These are phyloP conservation scores for Codiaeum variegatum DNA, from an alignment of 441 rosid genomes.

Conservation along the genomic window DNA sequence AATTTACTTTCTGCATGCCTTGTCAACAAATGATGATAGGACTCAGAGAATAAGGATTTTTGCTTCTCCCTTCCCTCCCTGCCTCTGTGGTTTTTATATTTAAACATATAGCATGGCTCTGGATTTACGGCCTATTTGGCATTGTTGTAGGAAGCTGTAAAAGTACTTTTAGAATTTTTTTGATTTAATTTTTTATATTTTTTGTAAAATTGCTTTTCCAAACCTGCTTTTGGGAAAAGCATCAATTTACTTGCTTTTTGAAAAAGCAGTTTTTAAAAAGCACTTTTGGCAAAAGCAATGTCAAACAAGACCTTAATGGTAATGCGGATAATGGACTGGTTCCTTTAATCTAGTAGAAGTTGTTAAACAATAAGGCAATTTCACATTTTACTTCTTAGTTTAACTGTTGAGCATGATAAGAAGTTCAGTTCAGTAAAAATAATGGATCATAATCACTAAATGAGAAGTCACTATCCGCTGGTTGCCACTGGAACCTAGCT, in stretches of 20 bases:
- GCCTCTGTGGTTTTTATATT: not conserved
- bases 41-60: not conserved
- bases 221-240: too few relatives aligned
- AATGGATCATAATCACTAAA: conserved; percentile 1
- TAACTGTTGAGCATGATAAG: not conserved
- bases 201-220: too few relatives aligned
- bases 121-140: too few relatives aligned
- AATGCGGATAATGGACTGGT: not conserved
- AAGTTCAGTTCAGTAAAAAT: conserved; percentile 10
- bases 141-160: too few relatives aligned
- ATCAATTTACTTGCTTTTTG: too few relatives aligned
- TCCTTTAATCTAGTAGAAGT: not conserved
- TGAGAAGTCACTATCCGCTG: conserved; percentile 19
- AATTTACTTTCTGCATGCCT: conserved; percentile 2
- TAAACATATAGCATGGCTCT: not conserved
- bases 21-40: conserved; percentile 1
- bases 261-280: too few relatives aligned
- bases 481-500: conserved; percentile 6
- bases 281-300: too few relatives aligned
- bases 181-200: too few relatives aligned
- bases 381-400: conserved; percentile 1
- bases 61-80: not conserved
- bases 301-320: too few relatives aligned
- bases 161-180: too few relatives aligned
- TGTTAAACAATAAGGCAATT: not conserved